These are phyloP conservation scores for Polygonum maritimum DNA, from an alignment of 148 eudicot genomes.

Conservation along the genomic window DNA sequence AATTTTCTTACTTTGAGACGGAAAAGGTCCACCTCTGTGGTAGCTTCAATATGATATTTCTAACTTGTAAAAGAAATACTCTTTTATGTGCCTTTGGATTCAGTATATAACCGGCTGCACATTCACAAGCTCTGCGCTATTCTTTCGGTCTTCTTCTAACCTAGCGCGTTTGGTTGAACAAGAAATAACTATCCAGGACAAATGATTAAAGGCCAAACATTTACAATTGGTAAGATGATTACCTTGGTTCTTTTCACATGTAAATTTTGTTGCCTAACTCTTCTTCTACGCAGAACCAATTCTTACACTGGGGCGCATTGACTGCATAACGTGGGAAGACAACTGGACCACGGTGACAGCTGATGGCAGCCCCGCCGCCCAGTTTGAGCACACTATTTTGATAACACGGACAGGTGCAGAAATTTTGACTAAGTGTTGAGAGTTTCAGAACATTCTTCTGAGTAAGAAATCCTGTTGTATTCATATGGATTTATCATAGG, in stretches of 20 bases:
- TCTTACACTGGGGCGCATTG: slow-evolving; percentile 70
- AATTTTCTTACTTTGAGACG: background rate
- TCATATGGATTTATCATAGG: background rate
- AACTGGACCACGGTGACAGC: slow-evolving; percentile 87
- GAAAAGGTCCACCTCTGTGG: background rate
- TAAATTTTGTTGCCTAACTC: background rate
- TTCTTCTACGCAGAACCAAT: slow-evolving; percentile 65
- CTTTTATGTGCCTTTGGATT: background rate
- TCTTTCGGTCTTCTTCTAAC: background rate
- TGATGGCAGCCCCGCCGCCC: slow-evolving; percentile 93
- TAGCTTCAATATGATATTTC: background rate
- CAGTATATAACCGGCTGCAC: no score
- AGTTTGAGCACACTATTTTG: slow-evolving; percentile 90
- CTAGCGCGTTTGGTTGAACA: slow-evolving; percentile 16
- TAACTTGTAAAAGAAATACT: background rate
- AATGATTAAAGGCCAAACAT: slow-evolving; percentile 94
- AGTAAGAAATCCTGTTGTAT: slow-evolving; percentile 1
- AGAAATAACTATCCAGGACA: slow-evolving; percentile 64
- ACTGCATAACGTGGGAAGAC: slow-evolving; percentile 81
- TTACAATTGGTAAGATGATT: slow-evolving; percentile 71
- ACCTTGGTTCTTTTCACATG: background rate
- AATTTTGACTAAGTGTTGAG: slow-evolving; percentile 64
- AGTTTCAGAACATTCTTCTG: slow-evolving; percentile 20
- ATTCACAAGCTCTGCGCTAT: background rate
- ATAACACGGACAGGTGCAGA: slow-evolving; percentile 85